Base-by-base conservation (phyloP, 2,329 filamentous ascomycete genomes). In the Penicillium occitanis region DNA sequence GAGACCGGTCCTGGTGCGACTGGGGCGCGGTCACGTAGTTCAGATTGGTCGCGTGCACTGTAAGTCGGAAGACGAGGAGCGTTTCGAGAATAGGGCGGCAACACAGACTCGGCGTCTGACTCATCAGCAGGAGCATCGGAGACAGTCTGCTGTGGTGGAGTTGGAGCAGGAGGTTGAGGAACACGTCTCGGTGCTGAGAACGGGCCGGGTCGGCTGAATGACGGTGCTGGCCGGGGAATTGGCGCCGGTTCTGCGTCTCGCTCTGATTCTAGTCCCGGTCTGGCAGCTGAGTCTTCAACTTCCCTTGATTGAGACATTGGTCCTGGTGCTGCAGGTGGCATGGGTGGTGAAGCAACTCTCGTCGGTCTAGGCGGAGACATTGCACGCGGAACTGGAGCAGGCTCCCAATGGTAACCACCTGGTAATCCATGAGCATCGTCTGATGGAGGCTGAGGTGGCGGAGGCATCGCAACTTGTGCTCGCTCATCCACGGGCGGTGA, bases 1-100 rank as follows among this genome's bases (percentile, higher is more conserved):
- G 90, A 90, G 0, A 86, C 76, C 1, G 87, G 87, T 0, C 85
- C 85, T 0, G 88, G 87, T 5, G 88, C 87, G 1, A 83, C 82
- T 35, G 30, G 8, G 4, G 10, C n/a, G 3, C 13, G 30, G 11
- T 37, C 53, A 37, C 8, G 30, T 14, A 14, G 33, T 17, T 57
- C 53, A 11, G 53, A 40, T 25, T 40, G 53, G 1, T 74, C 71
- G 50, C 65, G 63, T 0, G 80, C 78, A 67, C 17, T 62, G 37
- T 87, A 84, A 2, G 79, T 81, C 0, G 87, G 86, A 59, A 88
- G 84, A 71, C 84, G 73, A 58, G 74, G 72, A 1, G 72, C 66
- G 22, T 67, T 68, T 48, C 73, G 73, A 11, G 85, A 86, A 68
- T 88, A 87, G 1, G 86, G 85, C 0, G 87, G 86, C 2, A 86